A percentile compares a stretch with the other conserved stretches of the same genome.
phyloP scores from a whole-genome alignment of 345 rosid species.

The Sisymbrium irio region DNA sequence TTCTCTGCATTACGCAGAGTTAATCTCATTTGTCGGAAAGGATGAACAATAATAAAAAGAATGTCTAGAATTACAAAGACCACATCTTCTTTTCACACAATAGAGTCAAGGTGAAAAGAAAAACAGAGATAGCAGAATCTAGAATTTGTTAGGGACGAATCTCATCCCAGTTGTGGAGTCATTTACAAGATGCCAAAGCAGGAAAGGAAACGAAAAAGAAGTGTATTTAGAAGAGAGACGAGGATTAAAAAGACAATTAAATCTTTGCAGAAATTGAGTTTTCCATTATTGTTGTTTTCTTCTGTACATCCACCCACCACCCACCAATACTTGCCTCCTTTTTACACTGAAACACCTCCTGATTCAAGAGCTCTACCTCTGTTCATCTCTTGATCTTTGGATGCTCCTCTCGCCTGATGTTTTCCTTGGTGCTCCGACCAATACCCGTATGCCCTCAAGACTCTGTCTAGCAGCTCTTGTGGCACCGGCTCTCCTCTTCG shows the following conservation, averaged over 20 bases:
- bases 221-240: not conserved
- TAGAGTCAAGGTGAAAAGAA: slow-evolving; percentile 6
- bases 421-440: slow-evolving; percentile 82
- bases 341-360: slow-evolving; percentile 33
- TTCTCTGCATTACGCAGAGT: not conserved
- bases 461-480: slow-evolving; percentile 79
- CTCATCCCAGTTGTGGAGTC: slow-evolving; percentile 25
- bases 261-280: slow-evolving; percentile 33
- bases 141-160: slow-evolving; percentile 18
- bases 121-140: not conserved
- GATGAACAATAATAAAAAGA: not conserved
- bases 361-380: slow-evolving; percentile 26
- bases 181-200: slow-evolving; percentile 34
- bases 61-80: slow-evolving; percentile 18
- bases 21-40: not conserved
- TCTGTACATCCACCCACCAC: slow-evolving; percentile 29
- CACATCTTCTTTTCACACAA: not conserved
- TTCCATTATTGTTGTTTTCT: slow-evolving; percentile 27
- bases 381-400: slow-evolving; percentile 31
- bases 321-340: slow-evolving; percentile 28
- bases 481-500: slow-evolving; percentile 93
- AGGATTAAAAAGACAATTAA: slow-evolving; percentile 27
- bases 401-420: slow-evolving; percentile 57
- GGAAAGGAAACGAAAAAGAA: not conserved
- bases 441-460: slow-evolving; percentile 66